A percentile compares a stretch with the other conserved stretches of the same genome.
Conservation (phyloP, 305 asterid genomes). For the Ruellia speciosa region DNA sequence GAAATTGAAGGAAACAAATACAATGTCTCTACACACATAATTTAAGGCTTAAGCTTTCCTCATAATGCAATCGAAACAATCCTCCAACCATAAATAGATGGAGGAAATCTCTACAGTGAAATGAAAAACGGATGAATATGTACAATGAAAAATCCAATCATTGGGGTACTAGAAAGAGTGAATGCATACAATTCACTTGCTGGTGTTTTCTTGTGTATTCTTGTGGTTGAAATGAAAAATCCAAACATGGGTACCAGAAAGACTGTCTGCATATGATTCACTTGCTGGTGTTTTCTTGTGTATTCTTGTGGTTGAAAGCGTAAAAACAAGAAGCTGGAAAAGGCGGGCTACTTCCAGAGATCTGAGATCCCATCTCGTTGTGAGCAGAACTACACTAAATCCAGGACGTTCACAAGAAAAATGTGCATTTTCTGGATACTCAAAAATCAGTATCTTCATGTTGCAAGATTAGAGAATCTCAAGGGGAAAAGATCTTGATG, state of each 20-base stretch:
- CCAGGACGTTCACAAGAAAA: background rate
- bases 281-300: background rate
- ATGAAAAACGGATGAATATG: background rate
- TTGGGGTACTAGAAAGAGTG: too few relatives aligned
- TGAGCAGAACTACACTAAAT: background rate
- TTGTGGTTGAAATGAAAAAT: conserved; percentile 1
- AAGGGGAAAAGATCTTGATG: background rate
- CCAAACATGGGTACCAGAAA: background rate
- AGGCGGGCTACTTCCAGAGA: background rate
- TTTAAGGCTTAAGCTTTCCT: too few relatives aligned
- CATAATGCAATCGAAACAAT: too few relatives aligned
- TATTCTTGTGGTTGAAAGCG: background rate
- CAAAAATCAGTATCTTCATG: background rate
- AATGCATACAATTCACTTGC: background rate
- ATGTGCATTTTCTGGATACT: background rate
- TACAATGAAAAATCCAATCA: background rate
- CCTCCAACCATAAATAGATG: too few relatives aligned
- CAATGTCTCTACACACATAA: too few relatives aligned
- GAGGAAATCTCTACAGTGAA: background rate
- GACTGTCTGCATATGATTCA: background rate
- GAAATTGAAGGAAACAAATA: too few relatives aligned
- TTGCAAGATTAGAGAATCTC: background rate
- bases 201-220: background rate
- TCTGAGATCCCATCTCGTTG: background rate
- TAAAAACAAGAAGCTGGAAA: background rate